phyloP scores from a whole-genome alignment of 495 filamentous ascomycete species.

The Annulohypoxylon maeteangense region DNA sequence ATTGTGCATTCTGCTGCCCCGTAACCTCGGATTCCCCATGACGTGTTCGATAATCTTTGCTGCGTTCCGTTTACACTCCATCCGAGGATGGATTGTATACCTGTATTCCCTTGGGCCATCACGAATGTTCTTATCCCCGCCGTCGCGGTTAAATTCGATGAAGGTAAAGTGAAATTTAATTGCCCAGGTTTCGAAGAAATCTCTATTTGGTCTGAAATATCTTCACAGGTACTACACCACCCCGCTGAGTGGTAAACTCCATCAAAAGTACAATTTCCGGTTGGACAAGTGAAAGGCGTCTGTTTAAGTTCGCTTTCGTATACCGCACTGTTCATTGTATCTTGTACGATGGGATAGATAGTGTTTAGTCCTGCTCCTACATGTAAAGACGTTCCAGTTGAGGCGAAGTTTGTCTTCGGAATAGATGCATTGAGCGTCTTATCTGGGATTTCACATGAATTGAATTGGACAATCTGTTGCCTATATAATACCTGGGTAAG shows the following conservation, averaged over 20 bases:
- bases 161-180: slow-evolving; percentile 25
- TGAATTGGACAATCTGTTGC: slow-evolving; percentile 34
- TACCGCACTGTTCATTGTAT: slow-evolving; percentile 19
- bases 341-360: slow-evolving; percentile 8
- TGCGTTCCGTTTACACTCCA: neutral
- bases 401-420: slow-evolving; percentile 22
- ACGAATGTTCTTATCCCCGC: slow-evolving; percentile 5
- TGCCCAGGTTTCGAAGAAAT: neutral
- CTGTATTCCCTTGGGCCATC: neutral
- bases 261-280: slow-evolving; percentile 41
- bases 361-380: neutral
- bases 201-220: slow-evolving; percentile 32
- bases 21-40: slow-evolving; percentile 21
- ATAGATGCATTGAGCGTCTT: slow-evolving; percentile 19
- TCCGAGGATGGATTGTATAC: slow-evolving; percentile 20
- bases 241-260: slow-evolving; percentile 24
- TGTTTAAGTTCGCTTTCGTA: slow-evolving; percentile 13
- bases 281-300: slow-evolving; percentile 19
- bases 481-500: neutral
- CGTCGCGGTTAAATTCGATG: slow-evolving; percentile 13
- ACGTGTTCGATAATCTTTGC: neutral
- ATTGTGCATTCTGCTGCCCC: slow-evolving; percentile 36
- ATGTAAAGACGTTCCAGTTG: slow-evolving; percentile 3
- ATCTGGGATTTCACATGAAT: slow-evolving; percentile 24
- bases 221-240: slow-evolving; percentile 32